Evolutionary conservation across 257 asterid genomes (phyloP).

Genomic region (Primulina tabacum): DNA sequence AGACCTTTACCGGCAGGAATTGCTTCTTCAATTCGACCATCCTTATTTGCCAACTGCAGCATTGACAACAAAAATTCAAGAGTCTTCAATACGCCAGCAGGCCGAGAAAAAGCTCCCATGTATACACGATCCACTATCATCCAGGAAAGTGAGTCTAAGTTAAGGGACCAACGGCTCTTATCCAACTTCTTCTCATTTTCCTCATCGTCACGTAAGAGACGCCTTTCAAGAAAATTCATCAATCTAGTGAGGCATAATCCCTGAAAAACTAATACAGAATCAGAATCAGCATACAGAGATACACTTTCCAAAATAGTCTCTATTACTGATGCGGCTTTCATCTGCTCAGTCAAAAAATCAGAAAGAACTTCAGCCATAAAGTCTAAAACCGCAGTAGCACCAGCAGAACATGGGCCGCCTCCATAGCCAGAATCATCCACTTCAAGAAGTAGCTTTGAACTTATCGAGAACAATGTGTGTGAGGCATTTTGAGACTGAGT

Average conservation of each 20-base stretch:
- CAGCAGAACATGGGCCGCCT: slow-evolving; percentile 99
- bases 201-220: slow-evolving; percentile 92
- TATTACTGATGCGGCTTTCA: slow-evolving; percentile 60
- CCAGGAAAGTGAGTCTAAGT: slow-evolving; percentile 87
- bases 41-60: slow-evolving; percentile 97
- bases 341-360: slow-evolving; percentile 78
- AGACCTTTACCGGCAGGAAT: slow-evolving; percentile 77
- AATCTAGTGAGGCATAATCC: slow-evolving; percentile 88
- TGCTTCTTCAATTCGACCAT: slow-evolving; percentile 91
- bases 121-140: slow-evolving; percentile 89
- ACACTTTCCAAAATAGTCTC: slow-evolving; percentile 82
- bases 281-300: slow-evolving; percentile 76
- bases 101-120: slow-evolving; percentile 98
- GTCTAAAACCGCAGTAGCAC: slow-evolving; percentile 89
- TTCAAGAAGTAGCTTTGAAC: slow-evolving; percentile 75
- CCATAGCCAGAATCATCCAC: slow-evolving; percentile 97
- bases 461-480: slow-evolving; percentile 43
- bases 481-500: slow-evolving; percentile 57
- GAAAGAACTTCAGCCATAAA: slow-evolving; percentile 92
- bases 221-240: slow-evolving; percentile 95
- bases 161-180: slow-evolving; percentile 77
- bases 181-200: slow-evolving; percentile 87
- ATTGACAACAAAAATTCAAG: slow-evolving; percentile 91
- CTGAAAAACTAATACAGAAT: slow-evolving; percentile 89
- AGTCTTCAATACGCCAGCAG: slow-evolving; percentile 74